phyloP scores from a whole-genome alignment of 768 basidiomycete species.

The Panellus pusillus region DNA sequence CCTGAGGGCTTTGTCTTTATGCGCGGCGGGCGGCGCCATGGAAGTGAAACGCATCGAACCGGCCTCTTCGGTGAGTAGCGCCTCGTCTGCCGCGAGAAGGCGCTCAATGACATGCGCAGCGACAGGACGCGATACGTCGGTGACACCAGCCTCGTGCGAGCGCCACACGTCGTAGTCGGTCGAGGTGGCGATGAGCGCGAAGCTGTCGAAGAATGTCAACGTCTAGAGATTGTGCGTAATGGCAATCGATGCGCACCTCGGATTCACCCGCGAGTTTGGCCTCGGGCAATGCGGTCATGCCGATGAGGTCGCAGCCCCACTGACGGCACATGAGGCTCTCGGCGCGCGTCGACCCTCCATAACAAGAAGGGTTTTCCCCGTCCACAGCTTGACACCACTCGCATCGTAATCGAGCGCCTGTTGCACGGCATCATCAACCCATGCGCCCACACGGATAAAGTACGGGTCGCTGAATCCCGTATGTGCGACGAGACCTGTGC shows the following conservation, averaged over 20 bases:
- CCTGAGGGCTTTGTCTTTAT: constrained; percentile 57
- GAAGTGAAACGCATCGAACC: constrained; percentile 87
- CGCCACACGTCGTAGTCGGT: constrained; percentile 99
- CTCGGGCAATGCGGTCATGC: constrained; percentile 97
- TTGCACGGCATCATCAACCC: too few species aligned
- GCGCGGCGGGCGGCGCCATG: constrained; percentile 62
- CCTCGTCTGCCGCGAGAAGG: constrained; percentile 53
- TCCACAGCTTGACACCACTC: constrained; percentile 67
- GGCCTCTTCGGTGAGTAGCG: constrained; percentile 61
- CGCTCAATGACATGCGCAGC: constrained; percentile 70
- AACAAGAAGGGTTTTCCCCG: constrained; percentile 83
- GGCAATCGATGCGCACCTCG: constrained; percentile 56
- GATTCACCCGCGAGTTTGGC: constrained; percentile 97
- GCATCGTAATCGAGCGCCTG: too few species aligned
- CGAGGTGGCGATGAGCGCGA: too few species aligned
- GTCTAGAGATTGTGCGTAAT: neutral
- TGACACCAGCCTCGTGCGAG: constrained; percentile 76
- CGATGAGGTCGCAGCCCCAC: constrained; percentile 93
- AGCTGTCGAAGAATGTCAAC: constrained; percentile 46
- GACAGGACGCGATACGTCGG: constrained; percentile 80
- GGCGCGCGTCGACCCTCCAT: constrained; percentile 99
- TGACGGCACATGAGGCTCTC: constrained; percentile 89
- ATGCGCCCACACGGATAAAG: too few species aligned
- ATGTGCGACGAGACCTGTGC: constrained; percentile 81
- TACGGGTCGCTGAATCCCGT: constrained; percentile 90